Conservation (phyloP, 108 stramenopile species). For the Schizochytrium sp. region DNA sequence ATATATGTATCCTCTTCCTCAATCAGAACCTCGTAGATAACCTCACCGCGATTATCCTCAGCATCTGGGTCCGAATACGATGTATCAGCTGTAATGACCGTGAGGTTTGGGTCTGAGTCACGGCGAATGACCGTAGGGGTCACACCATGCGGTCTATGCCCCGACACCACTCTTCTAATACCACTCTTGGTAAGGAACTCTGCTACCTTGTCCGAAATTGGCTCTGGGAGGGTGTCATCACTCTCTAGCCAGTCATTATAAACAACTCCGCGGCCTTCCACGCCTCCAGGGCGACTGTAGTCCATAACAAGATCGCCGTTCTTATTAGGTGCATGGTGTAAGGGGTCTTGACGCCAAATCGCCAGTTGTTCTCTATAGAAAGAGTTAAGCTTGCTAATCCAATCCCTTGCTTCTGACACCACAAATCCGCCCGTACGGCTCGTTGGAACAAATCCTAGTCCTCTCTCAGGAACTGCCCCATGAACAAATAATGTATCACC, state of each 20-base stretch:
- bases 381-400: neutral
- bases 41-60: neutral
- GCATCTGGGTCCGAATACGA: conserved; percentile 20
- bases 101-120: neutral
- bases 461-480: conserved; percentile 22
- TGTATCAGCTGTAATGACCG: conserved; percentile 50
- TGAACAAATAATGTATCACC: conserved; percentile 52
- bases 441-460: conserved; percentile 37
- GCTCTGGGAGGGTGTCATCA: neutral
- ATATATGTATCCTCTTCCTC: neutral
- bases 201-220: conserved; percentile 40
- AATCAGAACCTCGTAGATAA: conserved; percentile 23
- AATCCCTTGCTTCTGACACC: neutral
- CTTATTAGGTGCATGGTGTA: neutral
- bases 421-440: neutral
- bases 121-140: conserved; percentile 15
- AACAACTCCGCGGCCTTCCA: conserved; percentile 28
- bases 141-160: conserved; percentile 37
- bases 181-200: neutral
- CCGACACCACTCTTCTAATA: conserved; percentile 11
- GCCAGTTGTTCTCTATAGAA: neutral
- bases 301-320: conserved; percentile 28
- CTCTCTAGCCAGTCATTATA: conserved; percentile 38
- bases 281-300: conserved; percentile 32
- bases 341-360: neutral